These are phyloP conservation scores for Diaporthe ilicicola DNA, from an alignment of 2,329 filamentous ascomycete genomes.

Conservation along the genomic window DNA sequence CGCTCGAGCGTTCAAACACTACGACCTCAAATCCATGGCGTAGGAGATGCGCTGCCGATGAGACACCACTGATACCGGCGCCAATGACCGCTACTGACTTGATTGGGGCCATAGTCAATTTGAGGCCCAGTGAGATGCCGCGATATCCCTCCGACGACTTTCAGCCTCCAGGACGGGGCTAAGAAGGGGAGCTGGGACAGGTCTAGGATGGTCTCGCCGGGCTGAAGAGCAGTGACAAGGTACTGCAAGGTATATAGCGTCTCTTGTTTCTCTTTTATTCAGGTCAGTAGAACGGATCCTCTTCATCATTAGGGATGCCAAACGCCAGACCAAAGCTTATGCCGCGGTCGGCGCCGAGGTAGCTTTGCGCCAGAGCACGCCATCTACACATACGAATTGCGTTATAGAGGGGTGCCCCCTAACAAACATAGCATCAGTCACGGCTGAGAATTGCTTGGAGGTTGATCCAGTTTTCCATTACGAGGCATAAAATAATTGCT, in stretches of 20 bases:
- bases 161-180: background rate
- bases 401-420: slow-evolving; percentile 29
- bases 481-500: background rate
- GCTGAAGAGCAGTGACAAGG: background rate
- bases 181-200: background rate
- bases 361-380: slow-evolving; percentile 23
- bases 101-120: slow-evolving; percentile 25
- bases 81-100: slow-evolving; percentile 48
- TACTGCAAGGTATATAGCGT: background rate
- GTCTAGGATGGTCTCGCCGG: background rate
- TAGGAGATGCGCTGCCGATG: slow-evolving; percentile 47
- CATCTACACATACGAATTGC: slow-evolving; percentile 28
- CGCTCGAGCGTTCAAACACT: slow-evolving; percentile 47
- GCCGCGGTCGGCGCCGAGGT: slow-evolving; percentile 20
- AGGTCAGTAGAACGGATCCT: no score
- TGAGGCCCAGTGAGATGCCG: no score
- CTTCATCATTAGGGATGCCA: background rate
- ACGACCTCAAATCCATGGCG: slow-evolving; percentile 46
- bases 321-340: background rate
- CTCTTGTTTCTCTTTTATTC: background rate
- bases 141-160: background rate
- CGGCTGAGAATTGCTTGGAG: background rate
- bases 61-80: slow-evolving; percentile 51
- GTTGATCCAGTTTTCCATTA: background rate
- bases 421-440: background rate